Conservation (phyloP, 768 basidiomycete genomes). For the Tricholoma sp. region DNA sequence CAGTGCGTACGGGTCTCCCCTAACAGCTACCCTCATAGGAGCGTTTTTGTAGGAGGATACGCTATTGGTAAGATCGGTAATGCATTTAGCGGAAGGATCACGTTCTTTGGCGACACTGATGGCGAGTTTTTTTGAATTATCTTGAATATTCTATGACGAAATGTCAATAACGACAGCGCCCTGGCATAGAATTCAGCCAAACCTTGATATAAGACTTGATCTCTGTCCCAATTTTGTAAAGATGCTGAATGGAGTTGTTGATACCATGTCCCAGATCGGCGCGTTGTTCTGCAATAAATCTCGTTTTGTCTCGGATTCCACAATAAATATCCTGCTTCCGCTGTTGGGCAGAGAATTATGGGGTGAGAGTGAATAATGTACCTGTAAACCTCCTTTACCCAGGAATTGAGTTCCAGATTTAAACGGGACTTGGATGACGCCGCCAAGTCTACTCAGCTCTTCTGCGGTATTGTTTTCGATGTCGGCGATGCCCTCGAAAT, state of each 20-base stretch:
- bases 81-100: constrained; percentile 75
- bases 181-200: constrained; percentile 5
- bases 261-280: constrained; percentile 94
- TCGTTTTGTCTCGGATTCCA: constrained; percentile 90
- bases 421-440: constrained; percentile 97
- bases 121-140: constrained; percentile 90
- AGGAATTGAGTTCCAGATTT: constrained; percentile 93
- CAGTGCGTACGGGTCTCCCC: constrained; percentile 71
- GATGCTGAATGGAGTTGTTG: constrained; percentile 93
- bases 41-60: constrained; percentile 93
- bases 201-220: constrained; percentile 98
- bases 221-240: constrained; percentile 87
- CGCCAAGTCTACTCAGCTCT: constrained; percentile 89
- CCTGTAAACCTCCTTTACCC: constrained; percentile 94
- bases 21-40: constrained; percentile 76
- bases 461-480: constrained; percentile 93
- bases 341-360: neutral
- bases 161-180: neutral
- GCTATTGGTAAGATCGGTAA: constrained; percentile 80
- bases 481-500: constrained; percentile 49
- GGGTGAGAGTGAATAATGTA: constrained; percentile 16
- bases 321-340: constrained; percentile 79
- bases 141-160: constrained; percentile 74
- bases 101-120: constrained; percentile 90
- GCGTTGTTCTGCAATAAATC: constrained; percentile 90